Evolutionary conservation across 352 stramenopile genomes (phyloP), one percentile per base, ranked within the genome.

Genomic region (Chrysophaeum taylorii): DNA sequence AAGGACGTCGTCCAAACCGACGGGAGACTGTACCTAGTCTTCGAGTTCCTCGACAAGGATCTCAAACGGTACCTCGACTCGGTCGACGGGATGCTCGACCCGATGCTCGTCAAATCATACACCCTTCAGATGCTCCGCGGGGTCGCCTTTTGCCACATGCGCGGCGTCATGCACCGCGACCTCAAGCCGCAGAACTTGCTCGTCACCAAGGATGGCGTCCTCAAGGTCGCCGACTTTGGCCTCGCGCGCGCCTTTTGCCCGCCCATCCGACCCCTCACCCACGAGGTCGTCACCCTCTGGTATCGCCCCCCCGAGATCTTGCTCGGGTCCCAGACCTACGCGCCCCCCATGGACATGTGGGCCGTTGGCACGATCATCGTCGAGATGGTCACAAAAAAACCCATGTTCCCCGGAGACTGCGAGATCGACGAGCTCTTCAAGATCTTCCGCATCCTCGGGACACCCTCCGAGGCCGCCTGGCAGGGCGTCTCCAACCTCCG

Each of bases 341-440:
- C 85, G n/a, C 85, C 87, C 21, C 85, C 86, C 18, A 82, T 94
- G 33, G 88, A 94, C 75, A 79, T 91, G 39, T 94, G 86, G 86
- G 83, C 86, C 35, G 83, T 92, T 68, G 89, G 89, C 25, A 86
- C 85, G 23, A 93, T 93, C 74, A 85, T 94, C 71, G 88, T 90
- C n/a, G 78, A 84, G 78, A 91, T 93, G 85, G 83, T 90, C 0
- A 92, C 85, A 0, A 92, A 93, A 72, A 77, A 84, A 18, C 84
- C 89, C 53, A 76, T 94, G 0, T 92, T 94, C 75, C 84, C 80
- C 7, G 92, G 92, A 21, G 92, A 98, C 76, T 98, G 91, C 31
- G 95, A 99, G 81, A 98, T 98, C 77, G 94, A 99, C 77, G 91
- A 98, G 76, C 81, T 99, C 33, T 98, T 96, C 79, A 96, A 96